Evolutionary conservation across 441 rosid species (phyloP).

Genomic region (Jatropha podagrica): DNA sequence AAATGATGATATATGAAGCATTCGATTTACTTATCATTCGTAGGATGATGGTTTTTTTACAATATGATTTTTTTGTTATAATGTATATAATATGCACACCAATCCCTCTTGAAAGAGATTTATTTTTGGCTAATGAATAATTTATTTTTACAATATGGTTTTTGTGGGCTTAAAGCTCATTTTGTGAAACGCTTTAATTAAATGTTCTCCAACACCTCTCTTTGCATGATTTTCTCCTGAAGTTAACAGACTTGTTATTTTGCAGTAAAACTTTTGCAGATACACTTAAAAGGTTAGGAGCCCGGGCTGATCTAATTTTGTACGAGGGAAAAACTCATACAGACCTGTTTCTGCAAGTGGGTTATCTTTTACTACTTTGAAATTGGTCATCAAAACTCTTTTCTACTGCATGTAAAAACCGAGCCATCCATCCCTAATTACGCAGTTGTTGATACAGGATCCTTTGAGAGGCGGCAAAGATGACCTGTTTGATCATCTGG

Average conservation of each 20-base stretch:
- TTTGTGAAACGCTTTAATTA: no score
- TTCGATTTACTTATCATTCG: not conserved
- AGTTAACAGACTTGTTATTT: not conserved
- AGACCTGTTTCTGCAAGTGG: conserved; percentile 93
- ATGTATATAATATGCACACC: not conserved
- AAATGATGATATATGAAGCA: not conserved
- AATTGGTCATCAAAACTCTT: not conserved
- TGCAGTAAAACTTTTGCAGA: conserved; percentile 71
- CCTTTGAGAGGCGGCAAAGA: conserved; percentile 95
- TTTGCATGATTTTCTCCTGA: not conserved
- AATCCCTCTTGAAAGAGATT: not conserved
- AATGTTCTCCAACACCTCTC: not conserved
- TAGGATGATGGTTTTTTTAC: not conserved
- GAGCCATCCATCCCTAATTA: not conserved
- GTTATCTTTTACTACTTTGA: not conserved
- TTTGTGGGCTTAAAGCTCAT: no score
- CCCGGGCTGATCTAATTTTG: conserved; percentile 57
- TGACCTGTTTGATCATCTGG: conserved; percentile 62
- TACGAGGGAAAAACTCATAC: conserved; percentile 92
- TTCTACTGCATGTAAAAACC: not conserved
- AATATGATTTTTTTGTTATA: no score
- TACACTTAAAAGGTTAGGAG: conserved; percentile 68
- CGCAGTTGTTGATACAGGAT: conserved; percentile 50
- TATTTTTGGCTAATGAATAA: no score
- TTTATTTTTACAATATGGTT: no score